Evolutionary conservation across 108 stramenopile species (phyloP), one percentile per base, ranked within the genome.

Genomic region (Pelagomonas calceolata): DNA sequence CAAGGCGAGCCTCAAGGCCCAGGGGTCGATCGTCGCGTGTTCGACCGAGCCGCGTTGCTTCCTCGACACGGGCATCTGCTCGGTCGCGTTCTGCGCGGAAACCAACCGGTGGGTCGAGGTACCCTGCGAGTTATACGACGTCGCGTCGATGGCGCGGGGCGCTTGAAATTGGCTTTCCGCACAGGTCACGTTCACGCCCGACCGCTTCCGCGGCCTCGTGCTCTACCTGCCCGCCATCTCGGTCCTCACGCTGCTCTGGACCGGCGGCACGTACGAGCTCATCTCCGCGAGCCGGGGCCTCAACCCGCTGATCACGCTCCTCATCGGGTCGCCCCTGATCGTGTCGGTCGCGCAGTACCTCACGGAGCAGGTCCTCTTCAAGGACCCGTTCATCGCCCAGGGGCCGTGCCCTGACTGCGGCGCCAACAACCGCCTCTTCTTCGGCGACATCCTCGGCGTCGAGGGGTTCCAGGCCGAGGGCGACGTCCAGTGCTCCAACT

Each of bases 371-470:
- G 87, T 87, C 72, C 70, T 94, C 68, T 94, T 94, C 68, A 70
- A 66, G 9, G 79, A 94, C 66, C 86, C 86, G 64, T 75, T 85
- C 68, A 76, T 96, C 66, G 92, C 89, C 0, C 88, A 86, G 45
- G 95, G 95, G 35, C 93, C 95, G n/a, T 96, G 95, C 80, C 95
- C 95, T 33, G 78, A 78, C 29, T 96, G 95, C 79, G 89, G 88
- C 64, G 78, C 69, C 0, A 82, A 88, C 64, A 91, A 91, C 73
- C 74, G 90, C 64, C 79, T 96, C 39, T 96, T 90, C 85, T 96
- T 96, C 78, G 95, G 95, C 37, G 82, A 90, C 70, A 92, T 96
- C 72, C 78, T 96, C 51, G 91, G 91, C 66, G 91, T 92, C 0
- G 86, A 96, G 75, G 95, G 92, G 66, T 89, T 85, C 77, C 70